Conservation (phyloP, 306 rosid genomes). For the Lathyrus oleraceus region DNA sequence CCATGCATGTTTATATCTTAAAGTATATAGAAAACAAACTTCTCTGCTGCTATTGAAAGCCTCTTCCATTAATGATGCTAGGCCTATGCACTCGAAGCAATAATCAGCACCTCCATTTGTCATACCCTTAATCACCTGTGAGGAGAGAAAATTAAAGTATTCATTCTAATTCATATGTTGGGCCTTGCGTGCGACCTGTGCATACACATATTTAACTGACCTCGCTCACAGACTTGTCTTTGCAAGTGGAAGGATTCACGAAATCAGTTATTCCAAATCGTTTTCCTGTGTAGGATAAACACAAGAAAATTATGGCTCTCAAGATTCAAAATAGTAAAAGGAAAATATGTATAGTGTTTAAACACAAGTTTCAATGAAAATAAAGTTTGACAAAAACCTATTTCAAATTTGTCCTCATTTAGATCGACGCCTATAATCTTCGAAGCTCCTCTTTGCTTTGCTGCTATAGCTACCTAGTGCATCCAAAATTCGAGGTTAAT, state of each 20-base stretch:
- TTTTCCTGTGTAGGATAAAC: slow-evolving; percentile 39
- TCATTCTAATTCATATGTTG: no score
- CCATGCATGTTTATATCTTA: neutral
- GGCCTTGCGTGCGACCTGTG: no score
- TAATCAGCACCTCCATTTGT: slow-evolving; percentile 72
- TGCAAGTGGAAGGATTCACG: slow-evolving; percentile 51
- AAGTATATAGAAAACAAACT: slow-evolving; percentile 31
- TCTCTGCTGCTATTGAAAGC: slow-evolving; percentile 52
- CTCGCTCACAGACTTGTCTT: slow-evolving; percentile 57
- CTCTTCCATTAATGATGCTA: slow-evolving; percentile 64
- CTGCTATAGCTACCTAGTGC: slow-evolving; percentile 65
- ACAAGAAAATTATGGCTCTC: neutral
- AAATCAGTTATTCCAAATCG: slow-evolving; percentile 64
- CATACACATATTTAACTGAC: slow-evolving; percentile 14
- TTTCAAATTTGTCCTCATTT: slow-evolving; percentile 54
- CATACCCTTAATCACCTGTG: slow-evolving; percentile 60
- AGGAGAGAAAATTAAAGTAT: neutral
- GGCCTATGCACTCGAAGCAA: slow-evolving; percentile 73
- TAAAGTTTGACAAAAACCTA: slow-evolving; percentile 35
- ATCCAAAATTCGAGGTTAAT: neutral
- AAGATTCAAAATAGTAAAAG: neutral
- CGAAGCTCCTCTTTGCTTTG: slow-evolving; percentile 61
- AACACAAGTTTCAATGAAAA: neutral
- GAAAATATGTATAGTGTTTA: neutral
- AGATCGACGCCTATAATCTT: slow-evolving; percentile 70